These are phyloP conservation scores for Pezicula carpinea DNA, from an alignment of 2,329 filamentous ascomycete species.

Conservation along the genomic window DNA sequence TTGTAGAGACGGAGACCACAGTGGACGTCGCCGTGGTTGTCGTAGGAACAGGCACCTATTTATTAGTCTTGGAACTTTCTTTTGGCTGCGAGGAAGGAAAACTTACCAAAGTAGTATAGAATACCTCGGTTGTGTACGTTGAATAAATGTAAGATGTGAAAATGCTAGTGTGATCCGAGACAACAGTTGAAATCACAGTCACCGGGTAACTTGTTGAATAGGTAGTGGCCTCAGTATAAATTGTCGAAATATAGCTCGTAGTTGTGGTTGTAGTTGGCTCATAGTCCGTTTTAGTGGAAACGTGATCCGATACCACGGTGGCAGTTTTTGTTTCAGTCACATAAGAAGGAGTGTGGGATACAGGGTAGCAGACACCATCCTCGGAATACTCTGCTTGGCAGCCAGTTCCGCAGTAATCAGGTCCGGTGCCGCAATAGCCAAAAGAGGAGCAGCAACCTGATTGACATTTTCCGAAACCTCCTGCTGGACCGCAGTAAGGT, in stretches of 20 bases:
- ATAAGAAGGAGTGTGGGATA: neutral
- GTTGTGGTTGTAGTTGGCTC: constrained; percentile 1
- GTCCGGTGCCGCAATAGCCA: neutral
- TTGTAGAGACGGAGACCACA: constrained; percentile 2
- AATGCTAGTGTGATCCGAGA: constrained; percentile 1
- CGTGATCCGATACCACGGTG: neutral
- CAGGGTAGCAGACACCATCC: neutral
- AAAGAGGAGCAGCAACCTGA: neutral
- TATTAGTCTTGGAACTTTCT: neutral
- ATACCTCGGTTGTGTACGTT: neutral
- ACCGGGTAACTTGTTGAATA: constrained; percentile 6
- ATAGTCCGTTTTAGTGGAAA: constrained; percentile 3
- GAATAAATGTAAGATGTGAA: neutral
- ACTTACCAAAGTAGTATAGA: neutral
- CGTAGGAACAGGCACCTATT: neutral
- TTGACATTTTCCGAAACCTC: neutral
- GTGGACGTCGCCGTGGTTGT: constrained; percentile 1
- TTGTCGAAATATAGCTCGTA: neutral
- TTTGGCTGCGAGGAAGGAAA: neutral
- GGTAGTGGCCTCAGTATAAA: neutral
- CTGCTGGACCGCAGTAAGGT: no score
- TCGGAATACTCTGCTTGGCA: no score
- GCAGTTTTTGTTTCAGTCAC: neutral
- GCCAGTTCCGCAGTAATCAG: no score
- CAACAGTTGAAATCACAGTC: constrained; percentile 7